Evolutionary conservation across 345 rosid genomes (phyloP), one percentile per base, ranked within the genome.

Genomic region (Rubroshorea leprosula): DNA sequence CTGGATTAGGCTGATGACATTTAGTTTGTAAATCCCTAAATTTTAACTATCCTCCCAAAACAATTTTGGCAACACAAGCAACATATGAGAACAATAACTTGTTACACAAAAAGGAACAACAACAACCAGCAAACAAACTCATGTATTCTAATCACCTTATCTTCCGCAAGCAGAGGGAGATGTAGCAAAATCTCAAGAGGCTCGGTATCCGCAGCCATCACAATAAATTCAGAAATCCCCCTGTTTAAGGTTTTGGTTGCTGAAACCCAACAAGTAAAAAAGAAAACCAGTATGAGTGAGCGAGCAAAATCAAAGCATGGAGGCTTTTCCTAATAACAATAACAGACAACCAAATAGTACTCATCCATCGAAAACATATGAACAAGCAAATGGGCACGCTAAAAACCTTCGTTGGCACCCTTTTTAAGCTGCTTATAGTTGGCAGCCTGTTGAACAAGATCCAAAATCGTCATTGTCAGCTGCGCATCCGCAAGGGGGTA

Each of bases 341-440:
- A n/a, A 35, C 3, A 35, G 7, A 8, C 1, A 35, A 35, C 12
- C 41, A 35, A 35, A 35, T 6, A 6, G 8, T 27, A 27, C 5
- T 13, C 12, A 35, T 6, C 1, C 3, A 35, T 6, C 5, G 12
- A 35, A 41, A 29, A 50, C n/a, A 21, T 29, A n/a, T 29, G 35
- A 7, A 22, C 5, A 10, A 1, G 12, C 9, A 39, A 26, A 22
- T 8, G 3, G 35, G 47, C 16, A 22, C 19, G 35, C 4, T 3
- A 6, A 21, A 29, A 10, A 82, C 95, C 98, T 86, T 93, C 99
- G 58, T 93, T 93, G 20, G 96, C 98, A 7, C 98, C 97, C 78
- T 93, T 92, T 61, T 93, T 93, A 63, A 93, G 99, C 70, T 93
- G 99, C 83, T 86, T 89, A 89, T 89, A 87, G 64, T 89, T 85